These are phyloP conservation scores for Colletotrichum lindemuthianum DNA, from an alignment of 2,329 filamentous ascomycete species.

Conservation along the genomic window DNA sequence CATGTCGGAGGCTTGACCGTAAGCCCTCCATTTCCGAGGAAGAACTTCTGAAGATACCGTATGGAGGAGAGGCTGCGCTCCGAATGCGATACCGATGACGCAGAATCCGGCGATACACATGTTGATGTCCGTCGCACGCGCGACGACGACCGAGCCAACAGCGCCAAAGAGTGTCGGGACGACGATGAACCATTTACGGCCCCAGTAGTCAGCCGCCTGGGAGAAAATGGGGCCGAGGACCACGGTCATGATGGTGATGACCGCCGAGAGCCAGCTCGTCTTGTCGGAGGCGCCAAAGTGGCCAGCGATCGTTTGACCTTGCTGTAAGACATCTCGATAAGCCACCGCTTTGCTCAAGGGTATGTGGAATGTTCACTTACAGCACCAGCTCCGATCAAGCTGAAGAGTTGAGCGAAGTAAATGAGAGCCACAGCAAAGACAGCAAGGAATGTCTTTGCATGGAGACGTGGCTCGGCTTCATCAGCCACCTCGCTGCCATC, in stretches of 20 bases:
- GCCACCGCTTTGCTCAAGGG: not conserved
- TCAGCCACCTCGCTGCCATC: not conserved
- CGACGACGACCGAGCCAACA: constrained; percentile 48
- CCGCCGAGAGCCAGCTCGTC: constrained; percentile 47
- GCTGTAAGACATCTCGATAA: constrained; percentile 38
- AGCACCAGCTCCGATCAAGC: constrained; percentile 47
- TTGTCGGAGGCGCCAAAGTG: constrained; percentile 40
- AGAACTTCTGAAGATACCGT: constrained; percentile 52
- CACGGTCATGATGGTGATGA: constrained; percentile 46
- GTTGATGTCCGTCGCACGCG: constrained; percentile 46
- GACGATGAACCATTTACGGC: constrained; percentile 53
- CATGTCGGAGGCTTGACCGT: constrained; percentile 47
- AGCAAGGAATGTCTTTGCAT: constrained; percentile 47
- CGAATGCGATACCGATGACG: constrained; percentile 48
- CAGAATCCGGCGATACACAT: constrained; percentile 50
- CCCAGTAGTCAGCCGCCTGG: constrained; percentile 55
- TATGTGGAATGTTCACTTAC: constrained; percentile 37
- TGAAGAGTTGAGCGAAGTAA: constrained; percentile 48
- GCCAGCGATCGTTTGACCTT: constrained; percentile 45
- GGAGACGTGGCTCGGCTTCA: constrained; percentile 40
- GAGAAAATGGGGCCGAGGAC: constrained; percentile 45
- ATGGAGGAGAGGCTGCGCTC: constrained; percentile 51
- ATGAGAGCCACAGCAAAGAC: constrained; percentile 46
- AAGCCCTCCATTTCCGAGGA: constrained; percentile 40
- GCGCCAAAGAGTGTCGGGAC: constrained; percentile 45